These are phyloP conservation scores for Lithospermum erythrorhizon DNA, from an alignment of 257 asterid species.

Conservation along the genomic window DNA sequence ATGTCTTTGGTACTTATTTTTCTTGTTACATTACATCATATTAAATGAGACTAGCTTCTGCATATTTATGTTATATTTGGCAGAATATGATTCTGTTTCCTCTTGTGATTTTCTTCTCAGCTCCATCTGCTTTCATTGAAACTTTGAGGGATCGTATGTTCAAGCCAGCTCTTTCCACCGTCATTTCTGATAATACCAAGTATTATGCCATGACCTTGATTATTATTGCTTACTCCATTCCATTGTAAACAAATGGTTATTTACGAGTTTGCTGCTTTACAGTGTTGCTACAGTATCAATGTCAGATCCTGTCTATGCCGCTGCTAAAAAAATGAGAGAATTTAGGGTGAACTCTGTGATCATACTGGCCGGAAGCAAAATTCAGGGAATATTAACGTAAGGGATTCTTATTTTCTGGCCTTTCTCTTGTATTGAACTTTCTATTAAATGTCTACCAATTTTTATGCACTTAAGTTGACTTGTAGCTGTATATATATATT, in stretches of 20 bases:
- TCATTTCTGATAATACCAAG: constrained; percentile 68
- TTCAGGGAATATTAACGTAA: constrained; percentile 85
- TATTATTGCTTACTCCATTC: constrained; percentile 4
- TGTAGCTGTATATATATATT: constrained; percentile 5
- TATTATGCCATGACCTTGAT: constrained; percentile 17
- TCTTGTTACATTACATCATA: no score
- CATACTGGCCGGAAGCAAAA: constrained; percentile 49
- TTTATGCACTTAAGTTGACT: not conserved
- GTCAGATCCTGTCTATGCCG: constrained; percentile 76
- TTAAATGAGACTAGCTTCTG: no score
- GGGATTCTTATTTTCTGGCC: constrained; percentile 10
- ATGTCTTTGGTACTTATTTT: no score
- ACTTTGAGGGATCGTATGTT: constrained; percentile 86
- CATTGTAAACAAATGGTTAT: constrained; percentile 6
- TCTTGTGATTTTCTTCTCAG: constrained; percentile 31
- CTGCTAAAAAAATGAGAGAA: constrained; percentile 90
- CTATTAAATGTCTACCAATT: not conserved
- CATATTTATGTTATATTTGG: not conserved
- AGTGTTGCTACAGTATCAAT: constrained; percentile 68
- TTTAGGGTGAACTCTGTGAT: constrained; percentile 71
- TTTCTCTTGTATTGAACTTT: not conserved
- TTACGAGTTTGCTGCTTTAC: constrained; percentile 16
- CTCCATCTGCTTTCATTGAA: constrained; percentile 77
- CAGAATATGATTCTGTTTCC: not conserved
- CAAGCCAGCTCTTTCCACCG: constrained; percentile 81